Percentiles rank a stretch among this genome's conserved stretches.
phyloP scores from a whole-genome alignment of 2,329 filamentous ascomycete genomes.

The Scortechinia acanthostroma region DNA sequence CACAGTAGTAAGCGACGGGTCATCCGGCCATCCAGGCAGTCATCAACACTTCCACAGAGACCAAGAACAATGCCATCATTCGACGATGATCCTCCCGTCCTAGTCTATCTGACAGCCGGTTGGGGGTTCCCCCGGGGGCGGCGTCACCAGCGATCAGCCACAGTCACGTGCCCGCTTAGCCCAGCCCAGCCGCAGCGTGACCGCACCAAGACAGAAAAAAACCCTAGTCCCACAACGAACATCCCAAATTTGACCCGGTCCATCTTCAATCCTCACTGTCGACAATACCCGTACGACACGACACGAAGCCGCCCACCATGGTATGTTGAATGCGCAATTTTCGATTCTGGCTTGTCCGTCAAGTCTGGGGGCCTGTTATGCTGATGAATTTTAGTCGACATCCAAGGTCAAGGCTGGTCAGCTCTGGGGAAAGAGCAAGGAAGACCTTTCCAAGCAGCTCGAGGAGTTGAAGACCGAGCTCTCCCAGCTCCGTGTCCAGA shows the following conservation, averaged over 20 bases:
- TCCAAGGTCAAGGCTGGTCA: conserved; percentile 92
- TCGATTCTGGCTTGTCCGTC: not conserved
- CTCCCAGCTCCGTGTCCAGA: conserved; percentile 92
- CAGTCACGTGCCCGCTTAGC: conserved; percentile 2
- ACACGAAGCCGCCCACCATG: conserved; percentile 1
- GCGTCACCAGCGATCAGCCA: too few relatives aligned
- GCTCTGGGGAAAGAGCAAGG: conserved; percentile 99
- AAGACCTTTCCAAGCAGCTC: conserved; percentile 92
- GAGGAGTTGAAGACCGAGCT: conserved; percentile 94
- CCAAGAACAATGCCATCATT: too few relatives aligned
- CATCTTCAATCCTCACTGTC: conserved; percentile 2
- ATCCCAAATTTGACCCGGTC: not conserved
- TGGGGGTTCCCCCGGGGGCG: too few relatives aligned
- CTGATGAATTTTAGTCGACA: conserved; percentile 17
- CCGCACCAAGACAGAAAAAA: not conserved
- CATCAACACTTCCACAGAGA: too few relatives aligned
- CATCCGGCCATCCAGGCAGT: too few relatives aligned
- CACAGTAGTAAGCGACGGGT: too few relatives aligned
- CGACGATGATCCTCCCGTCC: too few relatives aligned
- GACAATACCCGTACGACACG: not conserved
- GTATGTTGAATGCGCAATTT: not conserved
- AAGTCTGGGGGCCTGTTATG: too few relatives aligned
- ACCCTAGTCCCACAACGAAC: conserved; percentile 2
- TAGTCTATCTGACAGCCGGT: too few relatives aligned
- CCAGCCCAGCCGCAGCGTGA: not conserved